Percentiles rank a stretch among this genome's conserved stretches.
Evolutionary conservation across 768 basidiomycete species (phyloP).

Genomic region (Leccinum disarticulatum): DNA sequence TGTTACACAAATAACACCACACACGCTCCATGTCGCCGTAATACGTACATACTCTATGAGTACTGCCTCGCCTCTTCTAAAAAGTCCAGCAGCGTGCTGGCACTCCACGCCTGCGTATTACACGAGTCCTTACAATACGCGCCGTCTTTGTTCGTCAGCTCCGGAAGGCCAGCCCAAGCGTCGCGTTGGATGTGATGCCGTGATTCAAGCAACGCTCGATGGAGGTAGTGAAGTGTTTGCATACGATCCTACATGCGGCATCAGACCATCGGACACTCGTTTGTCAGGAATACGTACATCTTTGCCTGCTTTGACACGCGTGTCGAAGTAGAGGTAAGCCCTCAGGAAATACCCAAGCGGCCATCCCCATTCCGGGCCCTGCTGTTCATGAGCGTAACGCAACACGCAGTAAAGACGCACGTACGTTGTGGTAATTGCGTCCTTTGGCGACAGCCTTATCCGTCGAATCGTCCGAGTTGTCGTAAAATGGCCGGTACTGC

Average conservation of each 20-base stretch:
- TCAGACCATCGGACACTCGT: not conserved
- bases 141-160: conserved; percentile 87
- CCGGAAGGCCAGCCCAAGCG: conserved; percentile 92
- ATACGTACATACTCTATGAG: conserved; percentile 12
- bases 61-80: conserved; percentile 57
- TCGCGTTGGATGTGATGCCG: conserved; percentile 76
- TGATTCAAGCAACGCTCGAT: conserved; percentile 66
- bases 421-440: conserved; percentile 88
- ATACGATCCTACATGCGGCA: conserved; percentile 51
- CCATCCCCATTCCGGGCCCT: conserved; percentile 97
- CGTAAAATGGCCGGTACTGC: conserved; percentile 89
- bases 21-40: conserved; percentile 9
- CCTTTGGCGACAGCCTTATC: conserved; percentile 89
- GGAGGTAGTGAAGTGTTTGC: conserved; percentile 78
- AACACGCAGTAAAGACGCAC: conserved; percentile 18
- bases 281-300: conserved; percentile 46
- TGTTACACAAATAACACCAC: conserved; percentile 28
- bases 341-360: conserved; percentile 93
- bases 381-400: conserved; percentile 15
- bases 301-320: conserved; percentile 61
- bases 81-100: conserved; percentile 89
- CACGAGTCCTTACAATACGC: conserved; percentile 85
- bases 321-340: conserved; percentile 90
- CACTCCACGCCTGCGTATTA: conserved; percentile 94
- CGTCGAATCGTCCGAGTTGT: conserved; percentile 90